Evolutionary conservation across 148 eudicot species (phyloP).

Genomic region (Simmondsia chinensis): DNA sequence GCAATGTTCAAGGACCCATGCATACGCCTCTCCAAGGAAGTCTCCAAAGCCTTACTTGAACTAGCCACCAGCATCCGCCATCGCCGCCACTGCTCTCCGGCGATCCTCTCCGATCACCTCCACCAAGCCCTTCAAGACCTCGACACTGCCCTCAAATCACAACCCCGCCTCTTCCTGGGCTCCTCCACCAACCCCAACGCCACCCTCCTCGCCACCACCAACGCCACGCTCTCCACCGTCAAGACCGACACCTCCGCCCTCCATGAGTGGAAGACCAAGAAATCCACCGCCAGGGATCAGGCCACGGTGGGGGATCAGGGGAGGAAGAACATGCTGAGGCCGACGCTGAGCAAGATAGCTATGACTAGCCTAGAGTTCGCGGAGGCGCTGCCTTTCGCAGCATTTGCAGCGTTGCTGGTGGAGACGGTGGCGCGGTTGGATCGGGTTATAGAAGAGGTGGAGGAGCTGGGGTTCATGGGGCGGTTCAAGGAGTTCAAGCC

Average conservation of each 20-base stretch:
- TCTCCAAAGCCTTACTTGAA: slow-evolving; percentile 52
- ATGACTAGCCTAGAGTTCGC: slow-evolving; percentile 78
- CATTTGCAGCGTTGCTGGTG: slow-evolving; percentile 79
- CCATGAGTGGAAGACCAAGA: slow-evolving; percentile 41
- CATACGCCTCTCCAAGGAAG: slow-evolving; percentile 50
- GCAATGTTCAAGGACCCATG: slow-evolving; percentile 76
- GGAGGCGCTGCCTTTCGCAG: slow-evolving; percentile 96
- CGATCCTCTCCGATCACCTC: slow-evolving; percentile 70
- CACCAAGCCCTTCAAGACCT: slow-evolving; percentile 73
- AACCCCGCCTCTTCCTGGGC: slow-evolving; percentile 74
- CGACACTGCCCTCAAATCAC: slow-evolving; percentile 69
- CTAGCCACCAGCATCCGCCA: slow-evolving; percentile 60
- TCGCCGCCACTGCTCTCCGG: slow-evolving; percentile 73
- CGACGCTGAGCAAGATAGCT: slow-evolving; percentile 61
- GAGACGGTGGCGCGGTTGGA: slow-evolving; percentile 91
- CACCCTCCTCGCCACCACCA: slow-evolving; percentile 8
- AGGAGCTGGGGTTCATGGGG: slow-evolving; percentile 70
- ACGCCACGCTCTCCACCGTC: slow-evolving; percentile 22
- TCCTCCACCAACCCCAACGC: slow-evolving; percentile 21
- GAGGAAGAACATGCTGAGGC: slow-evolving; percentile 35
- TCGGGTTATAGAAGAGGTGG: slow-evolving; percentile 76
- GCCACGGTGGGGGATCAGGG: slow-evolving; percentile 14
- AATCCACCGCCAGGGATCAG: neutral
- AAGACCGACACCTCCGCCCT: slow-evolving; percentile 56
- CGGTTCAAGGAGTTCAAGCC: slow-evolving; percentile 46